Evolutionary conservation across 1,139 yeast species (phyloP), one percentile per base, ranked within the genome.

Genomic region (Lodderomyces orthopsilosis): DNA sequence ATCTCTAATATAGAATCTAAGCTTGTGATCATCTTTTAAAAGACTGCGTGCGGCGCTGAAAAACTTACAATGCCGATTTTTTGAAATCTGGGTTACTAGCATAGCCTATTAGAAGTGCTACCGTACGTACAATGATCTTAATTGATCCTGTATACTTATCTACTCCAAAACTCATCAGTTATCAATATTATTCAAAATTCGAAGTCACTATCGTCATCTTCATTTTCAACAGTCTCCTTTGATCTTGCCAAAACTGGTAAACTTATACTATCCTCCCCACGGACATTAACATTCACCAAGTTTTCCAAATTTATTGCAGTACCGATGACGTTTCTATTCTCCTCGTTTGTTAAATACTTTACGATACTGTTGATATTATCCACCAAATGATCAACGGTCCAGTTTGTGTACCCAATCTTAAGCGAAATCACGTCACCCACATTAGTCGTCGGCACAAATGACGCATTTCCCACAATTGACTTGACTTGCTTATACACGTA

Each of bases 261-360:
- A 63, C 87, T 80, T 22, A 74, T 69, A 63, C 89, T 82, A 37
- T 80, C 83, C 43, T 75, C 72, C 0, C 88, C 81, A 60, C 83
- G 83, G 19, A 84, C 67, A 53, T 78, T 77, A 15, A 81, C 62
- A 34, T 80, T 78, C 9, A 67, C 69, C 22, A 84, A 60, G 44
- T 73, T 70, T 24, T 59, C 58, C 34, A 66, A 59, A 41, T 65
- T 65, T 37, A 83, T 61, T 12, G 79, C 55, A 0, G 89, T 89
- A 1, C 88, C 88, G 36, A 79, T 73, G 0, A 86, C 85, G 12
- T 6, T 10, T 47, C 58, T 66, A 51, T 65, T 66, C 44, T 73
- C 68, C 6, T 65, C 68, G 35, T 75, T 74, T 1, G 72, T 65
- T 36, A 85, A 62, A 55, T 75, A 85, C 15, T 60, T 56, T 19